Evolutionary conservation across 805 yeast species (phyloP), one percentile per base, ranked within the genome.

Genomic region (Saccharomycopsis oosterbeekiorum): DNA sequence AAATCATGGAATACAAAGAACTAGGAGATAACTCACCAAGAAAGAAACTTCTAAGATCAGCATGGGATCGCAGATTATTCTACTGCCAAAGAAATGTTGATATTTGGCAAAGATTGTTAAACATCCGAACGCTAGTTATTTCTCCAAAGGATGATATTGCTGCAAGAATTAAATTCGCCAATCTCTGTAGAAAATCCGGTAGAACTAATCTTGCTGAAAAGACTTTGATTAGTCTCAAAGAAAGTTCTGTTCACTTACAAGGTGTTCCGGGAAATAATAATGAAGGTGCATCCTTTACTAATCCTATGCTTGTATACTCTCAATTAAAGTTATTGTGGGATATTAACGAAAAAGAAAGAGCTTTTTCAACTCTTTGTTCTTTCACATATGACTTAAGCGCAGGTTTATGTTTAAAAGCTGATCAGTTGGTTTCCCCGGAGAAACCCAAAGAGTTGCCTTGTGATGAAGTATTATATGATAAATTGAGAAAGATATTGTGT

Each of bases 251-350:
- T 11, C 61, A 64, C 34, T 56, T 64, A 21, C 24, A 39, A 15
- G 55, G 62, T 14, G 62, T 54, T 26, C 59, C 62, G 5, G 64
- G 64, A 19, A 61, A 59, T 21, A 17, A 24, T 26, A 96, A 89
- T 67, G 89, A 84, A 64, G 89, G 87, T 1, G 83, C 85, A 4
- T 82, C 84, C 39, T 77, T 68, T 67, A 79, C 66, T 42, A 74
- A 76, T 65, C 80, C 78, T 58, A 74, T 72, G 65, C 97, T 96
- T 34, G 97, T 94, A 1, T 96, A 94, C 74, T 97, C 99, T 0
- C 97, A 93, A 70, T 76, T 96, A 74, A 94, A 94, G 72, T 91
- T 90, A 69, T 85, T 93, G 88, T 94, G 99, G 98, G 93, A 97
- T 0, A 85, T 91, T 40, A 97, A 97, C 1, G 89, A 87, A 64